Percentiles rank a stretch among this genome's conserved stretches.
These are phyloP conservation scores for Hura crepitans DNA, from an alignment of 441 rosid genomes.

Conservation along the genomic window DNA sequence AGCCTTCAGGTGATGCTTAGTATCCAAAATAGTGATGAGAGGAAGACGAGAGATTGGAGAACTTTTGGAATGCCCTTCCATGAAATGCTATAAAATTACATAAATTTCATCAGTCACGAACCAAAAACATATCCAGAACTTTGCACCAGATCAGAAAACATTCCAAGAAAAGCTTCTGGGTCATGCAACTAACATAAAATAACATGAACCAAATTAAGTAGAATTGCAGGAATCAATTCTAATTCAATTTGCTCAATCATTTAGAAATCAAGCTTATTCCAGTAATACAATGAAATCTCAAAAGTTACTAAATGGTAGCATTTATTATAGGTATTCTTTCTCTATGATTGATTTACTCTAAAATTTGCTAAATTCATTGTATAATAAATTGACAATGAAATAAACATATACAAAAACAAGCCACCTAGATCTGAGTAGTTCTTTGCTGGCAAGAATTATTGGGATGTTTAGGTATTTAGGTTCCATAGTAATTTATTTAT, in stretches of 20 bases:
- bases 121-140: constrained; percentile 3
- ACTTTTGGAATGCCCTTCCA: constrained; percentile 99
- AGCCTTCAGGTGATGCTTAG: constrained; percentile 76
- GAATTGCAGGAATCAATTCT: background rate
- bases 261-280: background rate
- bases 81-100: constrained; percentile 67
- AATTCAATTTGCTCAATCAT: background rate
- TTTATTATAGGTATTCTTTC: background rate
- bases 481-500: background rate
- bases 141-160: background rate
- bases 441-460: background rate
- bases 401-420: background rate
- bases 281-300: background rate
- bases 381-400: background rate
- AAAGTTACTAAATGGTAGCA: background rate
- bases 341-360: background rate
- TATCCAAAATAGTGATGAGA: constrained; percentile 65
- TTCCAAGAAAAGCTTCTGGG: constrained; percentile 4
- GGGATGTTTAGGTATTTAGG: background rate
- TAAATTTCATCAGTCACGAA: constrained; percentile 19
- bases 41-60: constrained; percentile 92
- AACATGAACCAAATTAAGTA: background rate
- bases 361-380: background rate
- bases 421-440: too few species aligned
- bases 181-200: constrained; percentile 9